Base-by-base conservation (phyloP, 768 basidiomycete species). In the Baorangia bicolor region DNA sequence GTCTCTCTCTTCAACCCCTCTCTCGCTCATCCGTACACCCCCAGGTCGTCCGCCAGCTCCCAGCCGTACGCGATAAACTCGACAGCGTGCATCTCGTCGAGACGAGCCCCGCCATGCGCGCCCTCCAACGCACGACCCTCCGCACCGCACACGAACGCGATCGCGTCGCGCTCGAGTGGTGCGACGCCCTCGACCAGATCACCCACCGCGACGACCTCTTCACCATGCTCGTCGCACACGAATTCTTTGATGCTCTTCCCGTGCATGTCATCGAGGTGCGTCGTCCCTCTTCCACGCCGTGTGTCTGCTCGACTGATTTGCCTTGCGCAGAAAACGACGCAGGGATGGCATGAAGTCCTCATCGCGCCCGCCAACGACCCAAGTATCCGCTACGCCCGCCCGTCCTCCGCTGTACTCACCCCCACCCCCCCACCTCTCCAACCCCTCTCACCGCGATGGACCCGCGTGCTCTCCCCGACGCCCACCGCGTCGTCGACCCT, bases 231-330 rank as follows among this genome's bases (percentile, higher is more conserved):
- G 75, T 98, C 16, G 97, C 97, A 0, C 95, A 99, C 71, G 97
- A 98, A 67, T 96, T 98, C 74, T 98, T 99, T 59, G 97, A 98
- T 68, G 95, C 95, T 0, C 78, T 99, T 41, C 96, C 97, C 0
- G 86, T 98, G 44, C 92, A 97, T 70, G 76, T 94, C 35, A 75
- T 98, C 35, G 86, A 96, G 78, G 94, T 93, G 60, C 12, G 77
- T 67, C 28, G 2, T 5, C 8, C 14, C 34, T 4, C 9, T 20
- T n/a, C 12, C n/a, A 7, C 12, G 5, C 7, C 12, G 7, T 21
- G 11, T 10, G n/a, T 5, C 33, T 20, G 35, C 13, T 27, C 7
- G 34, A 38, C 46, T 31, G n/a, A 38, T 30, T n/a, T 25, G 14
- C 23, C 41, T 11, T n/a, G 18, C 14, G 2, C 65, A 94, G 91